Base-by-base conservation (phyloP, 164 flowering plant genomes). In the Tinospora cordifolia region DNA sequence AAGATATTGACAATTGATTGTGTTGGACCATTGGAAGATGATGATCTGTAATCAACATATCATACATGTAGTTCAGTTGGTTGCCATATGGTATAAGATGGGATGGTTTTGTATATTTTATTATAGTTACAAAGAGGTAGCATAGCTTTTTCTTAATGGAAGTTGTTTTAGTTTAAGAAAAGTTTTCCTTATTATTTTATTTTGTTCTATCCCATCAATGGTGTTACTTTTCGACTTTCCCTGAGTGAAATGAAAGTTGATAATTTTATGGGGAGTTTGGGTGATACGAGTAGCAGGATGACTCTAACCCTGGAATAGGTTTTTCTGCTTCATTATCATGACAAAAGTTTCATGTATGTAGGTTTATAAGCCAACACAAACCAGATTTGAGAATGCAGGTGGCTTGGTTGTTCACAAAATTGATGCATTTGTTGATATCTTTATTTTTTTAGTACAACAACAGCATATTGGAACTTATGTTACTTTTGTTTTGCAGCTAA, bases 351-450 rank as follows among this genome's bases (percentile, higher is more conserved):
- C 27, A 66, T 66, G 70, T 63, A 38, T 71, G 72, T 71, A 95
- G 99, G 99, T 90, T n/a, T 92, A 90, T 76, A 76, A 80, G 76
- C 99, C 99, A 75, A 79, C 96, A 24, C 77, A 90, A 66, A 69
- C 84, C 65, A 80, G 90, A 75, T 95, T 92, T 84, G 80, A 75
- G 39, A 77, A 74, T 80, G 90, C 84, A 67, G 97, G 98, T 79
- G 99, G 99, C 65, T 75, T 88, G 77, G 76, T 79, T 69, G 96
- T n/a, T n/a, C n/a, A n/a, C n/a, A n/a, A n/a, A n/a, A n/a, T n/a
- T n/a, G n/a, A n/a, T n/a, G n/a, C n/a, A n/a, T n/a, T n/a, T n/a
- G n/a, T n/a, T n/a, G n/a, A n/a, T n/a, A n/a, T n/a, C n/a, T n/a
- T n/a, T n/a, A n/a, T n/a, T n/a, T n/a, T n/a, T n/a, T n/a, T n/a